Percentiles rank a stretch among this genome's conserved stretches.
Evolutionary conservation across 345 rosid genomes (phyloP).

Genomic region (Eutrema yunnanense): DNA sequence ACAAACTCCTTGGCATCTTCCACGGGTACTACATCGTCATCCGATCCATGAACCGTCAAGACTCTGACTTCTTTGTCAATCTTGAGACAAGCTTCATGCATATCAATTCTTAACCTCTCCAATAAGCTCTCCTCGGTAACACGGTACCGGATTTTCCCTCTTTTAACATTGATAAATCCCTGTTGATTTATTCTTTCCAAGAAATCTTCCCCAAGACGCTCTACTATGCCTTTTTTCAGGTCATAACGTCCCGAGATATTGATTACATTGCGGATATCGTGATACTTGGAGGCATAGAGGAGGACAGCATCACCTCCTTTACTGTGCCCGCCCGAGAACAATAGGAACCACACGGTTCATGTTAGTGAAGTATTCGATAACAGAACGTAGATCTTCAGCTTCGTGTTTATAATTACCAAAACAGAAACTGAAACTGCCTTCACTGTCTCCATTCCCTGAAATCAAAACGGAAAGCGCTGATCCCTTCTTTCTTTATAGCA

Average conservation of each 20-base stretch:
- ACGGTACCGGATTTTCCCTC: background rate
- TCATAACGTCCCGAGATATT: background rate
- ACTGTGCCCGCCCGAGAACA: no score
- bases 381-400: background rate
- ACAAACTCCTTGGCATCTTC: no score
- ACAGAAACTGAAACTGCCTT: background rate
- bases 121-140: background rate
- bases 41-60: constrained; percentile 62
- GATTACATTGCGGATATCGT: background rate
- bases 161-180: no score
- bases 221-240: background rate
- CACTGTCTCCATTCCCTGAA: background rate
- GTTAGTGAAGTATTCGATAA: background rate
- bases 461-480: background rate
- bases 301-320: constrained; percentile 40
- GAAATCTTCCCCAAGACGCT: background rate
- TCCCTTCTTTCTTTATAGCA: background rate
- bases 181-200: background rate
- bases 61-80: constrained; percentile 63
- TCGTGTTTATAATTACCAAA: background rate
- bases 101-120: constrained; percentile 29
- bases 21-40: constrained; percentile 38
- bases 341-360: background rate
- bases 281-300: background rate
- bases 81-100: no score